A percentile compares a stretch with the other conserved stretches of the same genome.
These are phyloP conservation scores for Monosporascus sp. DNA, from an alignment of 2,329 filamentous ascomycete species.

Conservation along the genomic window DNA sequence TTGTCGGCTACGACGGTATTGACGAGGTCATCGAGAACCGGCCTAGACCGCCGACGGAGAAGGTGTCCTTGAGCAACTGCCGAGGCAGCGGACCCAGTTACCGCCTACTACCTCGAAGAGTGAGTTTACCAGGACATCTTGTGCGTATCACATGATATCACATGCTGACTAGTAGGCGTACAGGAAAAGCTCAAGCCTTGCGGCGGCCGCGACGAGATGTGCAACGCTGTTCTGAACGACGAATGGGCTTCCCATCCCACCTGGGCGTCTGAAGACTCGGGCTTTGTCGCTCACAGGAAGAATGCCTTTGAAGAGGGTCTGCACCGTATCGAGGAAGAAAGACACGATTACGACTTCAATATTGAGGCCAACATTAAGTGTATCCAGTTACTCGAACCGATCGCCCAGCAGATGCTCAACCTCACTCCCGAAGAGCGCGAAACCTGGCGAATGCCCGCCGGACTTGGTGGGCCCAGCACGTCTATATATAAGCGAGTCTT, in stretches of 20 bases:
- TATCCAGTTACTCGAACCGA: conserved; percentile 91
- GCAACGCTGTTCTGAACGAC: conserved; percentile 88
- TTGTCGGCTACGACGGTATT: conserved; percentile 71
- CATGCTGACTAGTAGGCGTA: background rate
- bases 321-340: conserved; percentile 94
- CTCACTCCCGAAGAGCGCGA: conserved; percentile 69
- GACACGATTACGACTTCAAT: conserved; percentile 97
- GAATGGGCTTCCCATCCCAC: conserved; percentile 98
- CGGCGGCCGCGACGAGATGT: conserved; percentile 91
- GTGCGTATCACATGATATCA: no score
- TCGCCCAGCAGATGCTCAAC: conserved; percentile 82
- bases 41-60: conserved; percentile 67
- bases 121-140: conserved; percentile 27
- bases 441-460: conserved; percentile 72
- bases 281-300: conserved; percentile 96
- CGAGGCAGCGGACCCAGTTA: conserved; percentile 95
- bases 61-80: conserved; percentile 92
- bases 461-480: conserved; percentile 86
- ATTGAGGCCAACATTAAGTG: conserved; percentile 94
- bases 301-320: conserved; percentile 92
- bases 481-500: conserved; percentile 96
- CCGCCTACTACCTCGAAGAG: conserved; percentile 78
- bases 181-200: conserved; percentile 84
- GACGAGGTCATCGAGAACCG: conserved; percentile 77
- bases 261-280: conserved; percentile 96